Percentiles rank a stretch among this genome's conserved stretches.
phyloP scores from a whole-genome alignment of 1,284 basidiomycete genomes.

The Sphaerobolus stellatus region DNA sequence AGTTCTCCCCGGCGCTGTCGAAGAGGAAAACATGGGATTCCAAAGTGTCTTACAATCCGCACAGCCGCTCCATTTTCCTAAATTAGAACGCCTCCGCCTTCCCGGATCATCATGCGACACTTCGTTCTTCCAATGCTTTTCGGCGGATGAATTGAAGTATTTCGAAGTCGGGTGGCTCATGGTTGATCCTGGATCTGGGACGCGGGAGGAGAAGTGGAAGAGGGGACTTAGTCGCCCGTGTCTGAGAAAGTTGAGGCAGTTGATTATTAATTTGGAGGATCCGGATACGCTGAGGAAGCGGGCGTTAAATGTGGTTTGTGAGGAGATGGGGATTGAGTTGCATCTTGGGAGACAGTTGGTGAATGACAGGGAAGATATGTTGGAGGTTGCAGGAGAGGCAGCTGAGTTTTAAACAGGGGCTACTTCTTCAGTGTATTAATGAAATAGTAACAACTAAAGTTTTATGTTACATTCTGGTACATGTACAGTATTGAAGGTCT shows the following conservation, averaged over 20 bases:
- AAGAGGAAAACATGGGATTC: neutral
- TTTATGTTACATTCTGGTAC: no score
- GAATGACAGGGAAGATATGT: neutral
- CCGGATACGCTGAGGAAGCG: conserved; percentile 3
- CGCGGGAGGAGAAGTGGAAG: conserved; percentile 11
- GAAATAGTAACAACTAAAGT: neutral
- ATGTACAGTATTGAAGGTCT: no score
- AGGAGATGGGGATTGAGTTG: conserved; percentile 1
- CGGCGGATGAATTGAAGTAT: conserved; percentile 4
- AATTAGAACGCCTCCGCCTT: conserved; percentile 8
- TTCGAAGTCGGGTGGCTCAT: conserved; percentile 8
- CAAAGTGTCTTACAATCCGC: conserved; percentile 3
- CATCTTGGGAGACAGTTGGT: neutral
- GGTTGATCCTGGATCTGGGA: conserved; percentile 1
- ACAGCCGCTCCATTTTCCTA: conserved; percentile 1
- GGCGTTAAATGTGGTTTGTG: conserved; percentile 3
- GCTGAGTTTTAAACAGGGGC: neutral
- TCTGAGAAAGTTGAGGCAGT: neutral
- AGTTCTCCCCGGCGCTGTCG: neutral
- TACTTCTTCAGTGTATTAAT: neutral
- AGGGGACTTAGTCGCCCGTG: conserved; percentile 3
- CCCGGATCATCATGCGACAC: conserved; percentile 3
- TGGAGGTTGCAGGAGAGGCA: neutral
- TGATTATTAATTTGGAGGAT: conserved; percentile 9
- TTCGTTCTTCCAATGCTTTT: conserved; percentile 4